These are phyloP conservation scores for Pichia cactophila DNA, from an alignment of 1,139 yeast species.

Conservation along the genomic window DNA sequence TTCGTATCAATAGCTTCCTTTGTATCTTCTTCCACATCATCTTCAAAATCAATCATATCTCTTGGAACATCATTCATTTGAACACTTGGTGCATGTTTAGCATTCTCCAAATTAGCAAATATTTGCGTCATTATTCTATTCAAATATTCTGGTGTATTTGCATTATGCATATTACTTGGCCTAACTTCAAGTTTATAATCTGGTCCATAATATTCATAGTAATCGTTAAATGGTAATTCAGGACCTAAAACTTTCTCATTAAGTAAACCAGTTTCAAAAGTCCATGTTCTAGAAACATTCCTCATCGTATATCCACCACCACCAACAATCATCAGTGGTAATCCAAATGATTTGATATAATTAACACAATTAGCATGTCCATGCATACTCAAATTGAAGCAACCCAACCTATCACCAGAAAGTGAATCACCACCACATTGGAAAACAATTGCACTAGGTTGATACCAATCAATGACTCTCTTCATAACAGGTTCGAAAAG, in stretches of 20 bases:
- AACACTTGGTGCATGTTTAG: slow-evolving; percentile 92
- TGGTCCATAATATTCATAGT: slow-evolving; percentile 95
- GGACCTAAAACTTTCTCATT: slow-evolving; percentile 71
- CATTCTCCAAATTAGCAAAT: slow-evolving; percentile 69
- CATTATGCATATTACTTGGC: slow-evolving; percentile 94
- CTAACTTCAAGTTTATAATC: slow-evolving; percentile 90
- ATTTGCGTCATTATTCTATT: slow-evolving; percentile 78
- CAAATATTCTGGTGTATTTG: slow-evolving; percentile 87
- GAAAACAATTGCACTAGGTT: slow-evolving; percentile 87
- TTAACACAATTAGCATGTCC: slow-evolving; percentile 96
- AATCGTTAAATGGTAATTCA: slow-evolving; percentile 91
- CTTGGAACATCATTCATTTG: slow-evolving; percentile 87
- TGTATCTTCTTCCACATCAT: slow-evolving; percentile 67
- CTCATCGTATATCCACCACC: slow-evolving; percentile 98
- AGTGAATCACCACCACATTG: slow-evolving; percentile 98
- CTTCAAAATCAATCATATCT: slow-evolving; percentile 79
- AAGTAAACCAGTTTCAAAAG: slow-evolving; percentile 85
- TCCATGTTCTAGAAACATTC: slow-evolving; percentile 91
- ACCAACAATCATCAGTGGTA: slow-evolving; percentile 87
- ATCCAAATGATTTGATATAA: slow-evolving; percentile 74
- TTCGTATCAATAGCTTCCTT: slow-evolving; percentile 72
- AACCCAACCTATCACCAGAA: slow-evolving; percentile 88
- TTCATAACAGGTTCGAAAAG: slow-evolving; percentile 82
- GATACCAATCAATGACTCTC: slow-evolving; percentile 47
- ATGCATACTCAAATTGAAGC: slow-evolving; percentile 80